These are phyloP conservation scores for Phanerochaete sordida DNA, from an alignment of 768 basidiomycete species.

Conservation along the genomic window DNA sequence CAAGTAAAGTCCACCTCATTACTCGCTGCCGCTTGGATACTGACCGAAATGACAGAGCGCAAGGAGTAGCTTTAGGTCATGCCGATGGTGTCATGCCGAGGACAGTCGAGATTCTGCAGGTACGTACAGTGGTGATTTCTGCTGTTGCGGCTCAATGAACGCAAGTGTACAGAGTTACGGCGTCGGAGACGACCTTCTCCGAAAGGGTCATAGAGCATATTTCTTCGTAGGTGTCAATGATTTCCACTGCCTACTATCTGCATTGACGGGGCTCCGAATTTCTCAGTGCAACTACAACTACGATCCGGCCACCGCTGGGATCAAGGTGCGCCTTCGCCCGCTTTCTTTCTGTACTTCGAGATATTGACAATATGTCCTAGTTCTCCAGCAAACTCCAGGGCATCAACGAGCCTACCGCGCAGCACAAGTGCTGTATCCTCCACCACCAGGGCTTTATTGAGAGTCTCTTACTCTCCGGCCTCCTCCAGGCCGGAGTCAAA, in stretches of 20 bases:
- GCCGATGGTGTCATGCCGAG: constrained; percentile 55
- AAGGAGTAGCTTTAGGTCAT: constrained; percentile 41
- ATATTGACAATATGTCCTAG: background rate
- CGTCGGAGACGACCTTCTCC: constrained; percentile 57
- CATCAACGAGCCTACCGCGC: constrained; percentile 31
- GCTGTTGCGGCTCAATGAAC: too few species aligned
- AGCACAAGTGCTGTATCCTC: background rate
- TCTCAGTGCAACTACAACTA: constrained; percentile 72
- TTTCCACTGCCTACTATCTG: too few species aligned
- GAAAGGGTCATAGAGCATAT: constrained; percentile 64
- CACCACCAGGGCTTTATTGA: constrained; percentile 62
- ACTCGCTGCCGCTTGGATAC: constrained; percentile 2
- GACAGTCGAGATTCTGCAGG: constrained; percentile 51
- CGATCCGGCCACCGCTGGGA: constrained; percentile 37
- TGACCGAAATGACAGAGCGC: constrained; percentile 25
- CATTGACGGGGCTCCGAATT: too few species aligned
- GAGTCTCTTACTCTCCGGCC: constrained; percentile 51
- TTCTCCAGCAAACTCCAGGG: background rate
- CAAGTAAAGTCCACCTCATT: constrained; percentile 31
- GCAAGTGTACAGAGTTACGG: constrained; percentile 73
- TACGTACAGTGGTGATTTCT: constrained; percentile 12
- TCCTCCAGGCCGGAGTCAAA: constrained; percentile 41
- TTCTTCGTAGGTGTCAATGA: constrained; percentile 50
- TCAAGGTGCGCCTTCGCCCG: too few species aligned
- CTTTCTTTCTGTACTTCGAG: background rate